Evolutionary conservation across 2,329 filamentous ascomycete species (phyloP).

Genomic region (Pseudogymnoascus verrucosus): DNA sequence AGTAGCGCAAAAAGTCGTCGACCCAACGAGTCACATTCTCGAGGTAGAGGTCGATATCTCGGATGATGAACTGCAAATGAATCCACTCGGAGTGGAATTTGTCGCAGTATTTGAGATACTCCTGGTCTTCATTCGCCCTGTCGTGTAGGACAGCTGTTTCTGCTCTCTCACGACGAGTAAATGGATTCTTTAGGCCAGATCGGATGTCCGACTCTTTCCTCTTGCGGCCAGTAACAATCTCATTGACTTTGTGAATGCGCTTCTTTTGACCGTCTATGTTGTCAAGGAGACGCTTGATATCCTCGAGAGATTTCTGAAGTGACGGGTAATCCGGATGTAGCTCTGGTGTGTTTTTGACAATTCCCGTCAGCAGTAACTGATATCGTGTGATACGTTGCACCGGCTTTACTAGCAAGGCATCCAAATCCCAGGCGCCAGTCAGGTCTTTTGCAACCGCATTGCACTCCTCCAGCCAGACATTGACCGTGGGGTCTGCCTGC

Average conservation of each 20-base stretch:
- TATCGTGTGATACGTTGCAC: conserved; percentile 94
- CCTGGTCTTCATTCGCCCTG: conserved; percentile 65
- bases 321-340: conserved; percentile 75
- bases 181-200: conserved; percentile 77
- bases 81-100: conserved; percentile 90
- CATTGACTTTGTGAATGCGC: conserved; percentile 83
- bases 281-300: conserved; percentile 48
- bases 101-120: conserved; percentile 73
- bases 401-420: conserved; percentile 94
- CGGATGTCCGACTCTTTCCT: conserved; percentile 84
- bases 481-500: conserved; percentile 55
- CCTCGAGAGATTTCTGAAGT: conserved; percentile 52
- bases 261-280: conserved; percentile 96
- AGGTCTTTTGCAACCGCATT: conserved; percentile 87
- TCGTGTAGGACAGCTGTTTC: conserved; percentile 21
- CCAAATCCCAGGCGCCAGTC: conserved; percentile 88
- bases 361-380: conserved; percentile 71
- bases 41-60: conserved; percentile 90
- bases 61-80: conserved; percentile 73
- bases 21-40: conserved; percentile 74
- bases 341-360: conserved; percentile 69
- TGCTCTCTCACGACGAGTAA: conserved; percentile 52
- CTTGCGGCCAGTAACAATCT: conserved; percentile 72
- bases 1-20: conserved; percentile 70
- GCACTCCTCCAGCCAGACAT: conserved; percentile 88